A percentile compares a stretch with the other conserved stretches of the same genome.
These are phyloP conservation scores for Sporothrix curviconia DNA, from an alignment of 2,329 filamentous ascomycete species.

Conservation along the genomic window DNA sequence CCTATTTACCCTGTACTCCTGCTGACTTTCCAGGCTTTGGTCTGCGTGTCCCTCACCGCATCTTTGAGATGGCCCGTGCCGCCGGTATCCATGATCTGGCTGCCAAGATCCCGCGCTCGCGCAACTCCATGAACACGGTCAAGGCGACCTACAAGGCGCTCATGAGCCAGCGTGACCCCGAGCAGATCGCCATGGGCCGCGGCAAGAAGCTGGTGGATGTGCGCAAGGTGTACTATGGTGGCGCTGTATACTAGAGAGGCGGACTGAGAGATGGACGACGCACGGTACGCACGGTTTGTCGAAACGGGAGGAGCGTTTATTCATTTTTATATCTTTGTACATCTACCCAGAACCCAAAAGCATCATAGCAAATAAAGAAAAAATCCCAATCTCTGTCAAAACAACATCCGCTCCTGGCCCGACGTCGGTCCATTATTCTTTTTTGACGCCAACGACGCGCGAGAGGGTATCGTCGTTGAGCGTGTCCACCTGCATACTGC, in stretches of 20 bases:
- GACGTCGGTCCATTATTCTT: too few relatives aligned
- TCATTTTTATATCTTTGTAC: background rate
- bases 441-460: constrained; percentile 12
- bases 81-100: constrained; percentile 83
- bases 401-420: too few relatives aligned
- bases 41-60: constrained; percentile 80
- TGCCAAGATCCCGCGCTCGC: constrained; percentile 72
- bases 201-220: constrained; percentile 96
- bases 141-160: constrained; percentile 85
- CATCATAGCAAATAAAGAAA: too few relatives aligned
- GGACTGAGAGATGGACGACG: background rate
- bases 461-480: constrained; percentile 16
- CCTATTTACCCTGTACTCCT: background rate
- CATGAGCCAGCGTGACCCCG: constrained; percentile 74
- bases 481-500: background rate
- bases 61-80: constrained; percentile 89
- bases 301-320: too few relatives aligned
- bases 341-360: background rate
- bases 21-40: constrained; percentile 65
- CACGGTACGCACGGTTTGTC: too few relatives aligned
- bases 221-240: constrained; percentile 93
- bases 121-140: constrained; percentile 97
- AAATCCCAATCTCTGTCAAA: too few relatives aligned
- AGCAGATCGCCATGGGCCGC: constrained; percentile 79
- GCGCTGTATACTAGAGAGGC: constrained; percentile 51